Evolutionary conservation across 2,329 filamentous ascomycete genomes (phyloP).

Genomic region (Sclerotinia borealis): DNA sequence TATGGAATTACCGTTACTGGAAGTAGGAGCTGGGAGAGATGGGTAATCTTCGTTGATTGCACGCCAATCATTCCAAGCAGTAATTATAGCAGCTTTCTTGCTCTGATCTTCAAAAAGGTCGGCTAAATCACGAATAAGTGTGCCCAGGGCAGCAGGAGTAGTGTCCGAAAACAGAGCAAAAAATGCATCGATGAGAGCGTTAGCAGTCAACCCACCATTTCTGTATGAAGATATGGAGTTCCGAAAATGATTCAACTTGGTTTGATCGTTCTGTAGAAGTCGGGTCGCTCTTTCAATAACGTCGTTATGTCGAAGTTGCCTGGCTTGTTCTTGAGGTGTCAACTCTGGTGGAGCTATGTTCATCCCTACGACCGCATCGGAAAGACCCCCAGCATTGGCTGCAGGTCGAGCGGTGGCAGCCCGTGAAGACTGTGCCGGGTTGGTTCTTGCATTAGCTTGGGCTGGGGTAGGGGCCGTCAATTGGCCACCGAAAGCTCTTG

Average conservation of each 20-base stretch:
- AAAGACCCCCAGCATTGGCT: background rate
- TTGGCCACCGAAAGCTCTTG: conserved; percentile 78
- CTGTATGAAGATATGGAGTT: conserved; percentile 73
- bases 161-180: conserved; percentile 78
- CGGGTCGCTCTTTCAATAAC: conserved; percentile 81
- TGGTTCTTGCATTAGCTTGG: conserved; percentile 33
- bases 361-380: conserved; percentile 26
- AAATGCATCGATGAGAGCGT: conserved; percentile 78
- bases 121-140: conserved; percentile 82
- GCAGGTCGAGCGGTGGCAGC: conserved; percentile 17
- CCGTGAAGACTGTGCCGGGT: conserved; percentile 5
- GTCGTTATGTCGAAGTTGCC: conserved; percentile 70
- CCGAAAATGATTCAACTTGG: conserved; percentile 74
- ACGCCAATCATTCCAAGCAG: conserved; percentile 91
- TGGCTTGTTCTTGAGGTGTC: conserved; percentile 73
- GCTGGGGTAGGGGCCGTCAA: conserved; percentile 47
- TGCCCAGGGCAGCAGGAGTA: conserved; percentile 74
- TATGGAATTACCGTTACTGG: conserved; percentile 40
- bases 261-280: conserved; percentile 69
- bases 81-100: conserved; percentile 68
- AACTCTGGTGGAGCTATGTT: conserved; percentile 45
- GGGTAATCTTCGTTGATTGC: conserved; percentile 96
- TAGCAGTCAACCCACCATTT: conserved; percentile 60
- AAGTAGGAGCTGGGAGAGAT: conserved; percentile 68
- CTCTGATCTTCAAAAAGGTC: conserved; percentile 82